Evolutionary conservation across 2,329 filamentous ascomycete genomes (phyloP).

Genomic region (Fusarium sp.): DNA sequence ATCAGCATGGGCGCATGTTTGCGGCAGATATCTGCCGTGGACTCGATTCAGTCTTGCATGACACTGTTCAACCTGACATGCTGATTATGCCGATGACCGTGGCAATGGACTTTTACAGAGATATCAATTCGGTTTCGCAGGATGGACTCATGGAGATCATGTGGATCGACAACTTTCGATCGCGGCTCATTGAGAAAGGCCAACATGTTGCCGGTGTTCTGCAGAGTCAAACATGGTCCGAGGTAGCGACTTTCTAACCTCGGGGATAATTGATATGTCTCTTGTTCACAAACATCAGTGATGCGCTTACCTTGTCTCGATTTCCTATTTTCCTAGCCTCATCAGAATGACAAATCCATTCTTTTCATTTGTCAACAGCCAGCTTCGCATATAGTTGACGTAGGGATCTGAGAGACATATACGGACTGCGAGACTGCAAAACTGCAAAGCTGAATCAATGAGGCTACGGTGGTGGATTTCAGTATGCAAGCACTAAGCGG

Average conservation of each 20-base stretch:
- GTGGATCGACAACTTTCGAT: conserved; percentile 58
- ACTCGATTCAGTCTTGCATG: conserved; percentile 57
- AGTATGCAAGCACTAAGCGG: not conserved
- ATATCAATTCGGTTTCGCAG: conserved; percentile 49
- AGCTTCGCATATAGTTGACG: not conserved
- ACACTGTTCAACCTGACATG: conserved; percentile 58
- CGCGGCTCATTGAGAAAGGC: conserved; percentile 51
- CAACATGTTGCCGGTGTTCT: conserved; percentile 53
- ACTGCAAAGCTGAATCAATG: not conserved
- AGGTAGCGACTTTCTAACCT: conserved; percentile 44
- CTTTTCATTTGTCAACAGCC: not conserved
- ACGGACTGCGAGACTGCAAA: not conserved
- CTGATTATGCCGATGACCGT: conserved; percentile 55
- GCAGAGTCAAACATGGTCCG: conserved; percentile 52
- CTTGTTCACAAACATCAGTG: not conserved
- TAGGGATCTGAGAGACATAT: not conserved
- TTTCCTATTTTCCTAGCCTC: not conserved
- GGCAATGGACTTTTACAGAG: conserved; percentile 54
- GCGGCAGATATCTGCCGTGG: conserved; percentile 61
- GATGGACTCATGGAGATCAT: conserved; percentile 56
- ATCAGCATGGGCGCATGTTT: conserved; percentile 55
- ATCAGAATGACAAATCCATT: not conserved
- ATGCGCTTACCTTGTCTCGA: not conserved
- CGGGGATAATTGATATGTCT: not conserved
- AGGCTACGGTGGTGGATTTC: not conserved